Percentiles rank a stretch among this genome's conserved stretches.
These are phyloP conservation scores for Antitrichia curtipendula DNA, from an alignment of 225 moss, liverwort and hornwort species.

Conservation along the genomic window DNA sequence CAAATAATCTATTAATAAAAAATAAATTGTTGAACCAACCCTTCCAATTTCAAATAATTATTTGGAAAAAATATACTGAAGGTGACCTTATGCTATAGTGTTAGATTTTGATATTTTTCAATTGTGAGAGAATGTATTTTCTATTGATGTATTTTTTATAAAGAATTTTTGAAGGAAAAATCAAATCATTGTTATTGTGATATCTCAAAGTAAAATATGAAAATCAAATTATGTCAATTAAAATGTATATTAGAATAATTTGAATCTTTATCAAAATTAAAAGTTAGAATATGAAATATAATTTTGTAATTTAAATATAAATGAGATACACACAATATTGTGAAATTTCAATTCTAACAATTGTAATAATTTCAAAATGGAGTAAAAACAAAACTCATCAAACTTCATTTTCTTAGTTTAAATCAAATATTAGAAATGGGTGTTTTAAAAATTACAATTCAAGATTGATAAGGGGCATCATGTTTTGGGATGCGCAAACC, in stretches of 20 bases:
- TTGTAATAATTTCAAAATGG: neutral
- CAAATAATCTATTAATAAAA: neutral
- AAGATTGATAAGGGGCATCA: neutral
- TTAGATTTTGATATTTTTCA: too few species aligned
- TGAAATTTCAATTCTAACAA: too few species aligned
- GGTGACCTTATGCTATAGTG: too few species aligned
- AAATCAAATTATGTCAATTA: too few species aligned
- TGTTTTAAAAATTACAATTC: neutral
- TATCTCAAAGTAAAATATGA: too few species aligned
- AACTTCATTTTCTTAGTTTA: too few species aligned
- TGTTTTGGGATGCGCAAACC: neutral
- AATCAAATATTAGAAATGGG: neutral
- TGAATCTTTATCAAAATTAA: neutral
- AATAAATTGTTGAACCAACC: fast-evolving
- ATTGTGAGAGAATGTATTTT: too few species aligned
- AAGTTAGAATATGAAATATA: neutral
- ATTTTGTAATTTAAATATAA: neutral
- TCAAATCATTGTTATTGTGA: too few species aligned
- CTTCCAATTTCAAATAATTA: neutral
- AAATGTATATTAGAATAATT: neutral
- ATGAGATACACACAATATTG: neutral
- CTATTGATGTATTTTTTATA: too few species aligned
- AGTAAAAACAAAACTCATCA: too few species aligned
- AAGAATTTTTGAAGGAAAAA: too few species aligned
- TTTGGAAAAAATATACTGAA: fast-evolving